Conservation (phyloP, 1,284 basidiomycete genomes). For the Takashimella tepidaria region DNA sequence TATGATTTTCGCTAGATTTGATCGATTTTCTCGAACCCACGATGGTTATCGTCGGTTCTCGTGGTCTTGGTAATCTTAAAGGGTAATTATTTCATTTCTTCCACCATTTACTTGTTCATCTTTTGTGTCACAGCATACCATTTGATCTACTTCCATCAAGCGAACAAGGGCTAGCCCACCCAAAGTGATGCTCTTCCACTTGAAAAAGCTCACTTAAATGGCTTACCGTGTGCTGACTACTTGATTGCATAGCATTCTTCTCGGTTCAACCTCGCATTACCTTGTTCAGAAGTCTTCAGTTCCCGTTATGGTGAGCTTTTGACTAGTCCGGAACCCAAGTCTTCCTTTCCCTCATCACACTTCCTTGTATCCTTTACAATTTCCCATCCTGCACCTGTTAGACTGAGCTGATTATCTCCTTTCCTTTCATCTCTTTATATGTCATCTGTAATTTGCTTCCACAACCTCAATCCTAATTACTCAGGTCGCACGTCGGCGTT, state of each 20-base stretch:
- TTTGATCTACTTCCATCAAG: not conserved
- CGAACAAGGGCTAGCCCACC: too few species aligned
- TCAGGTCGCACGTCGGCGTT: conserved; percentile 67
- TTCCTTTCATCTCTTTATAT: not conserved
- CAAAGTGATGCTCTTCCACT: not conserved
- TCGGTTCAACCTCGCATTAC: conserved; percentile 97
- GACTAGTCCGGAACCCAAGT: too few species aligned
- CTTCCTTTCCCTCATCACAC: not conserved
- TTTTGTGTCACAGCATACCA: not conserved
- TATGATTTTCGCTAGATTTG: conserved; percentile 60
- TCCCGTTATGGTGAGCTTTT: conserved; percentile 75
- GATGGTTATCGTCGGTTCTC: conserved; percentile 91
- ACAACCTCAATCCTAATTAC: not conserved
- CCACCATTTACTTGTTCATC: too few species aligned
- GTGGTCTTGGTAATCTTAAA: conserved; percentile 82
- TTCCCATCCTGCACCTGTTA: too few species aligned
- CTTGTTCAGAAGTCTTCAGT: conserved; percentile 88
- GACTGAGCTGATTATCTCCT: too few species aligned
- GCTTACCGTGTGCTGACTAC: not conserved
- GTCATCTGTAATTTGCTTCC: too few species aligned
- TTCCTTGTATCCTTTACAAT: too few species aligned
- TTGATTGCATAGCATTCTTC: conserved; percentile 62
- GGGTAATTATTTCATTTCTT: conserved; percentile 56
- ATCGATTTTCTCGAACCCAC: conserved; percentile 86
- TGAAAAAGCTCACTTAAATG: not conserved